Conservation (phyloP, 2,329 filamentous ascomycete species). For the Stachybotrys chartarum region DNA sequence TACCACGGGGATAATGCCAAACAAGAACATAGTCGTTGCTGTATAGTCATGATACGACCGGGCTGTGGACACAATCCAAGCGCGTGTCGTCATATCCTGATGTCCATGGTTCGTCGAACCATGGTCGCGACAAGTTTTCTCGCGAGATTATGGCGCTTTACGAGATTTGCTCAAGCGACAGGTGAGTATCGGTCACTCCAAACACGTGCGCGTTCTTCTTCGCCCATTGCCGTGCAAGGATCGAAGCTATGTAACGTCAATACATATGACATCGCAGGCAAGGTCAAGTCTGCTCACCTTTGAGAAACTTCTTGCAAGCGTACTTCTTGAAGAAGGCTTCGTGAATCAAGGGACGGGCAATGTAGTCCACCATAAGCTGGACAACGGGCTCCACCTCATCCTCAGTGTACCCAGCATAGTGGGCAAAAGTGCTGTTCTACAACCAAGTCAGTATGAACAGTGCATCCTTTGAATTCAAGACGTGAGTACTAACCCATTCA, state of each 20-base stretch:
- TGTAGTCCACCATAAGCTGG: conserved; percentile 92
- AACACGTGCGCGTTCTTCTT: conserved; percentile 65
- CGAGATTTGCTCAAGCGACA: conserved; percentile 42
- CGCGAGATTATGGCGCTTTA: conserved; percentile 8
- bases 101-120: neutral
- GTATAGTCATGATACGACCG: neutral
- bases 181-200: conserved; percentile 42
- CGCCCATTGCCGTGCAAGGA: conserved; percentile 86
- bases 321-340: conserved; percentile 99
- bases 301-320: conserved; percentile 97
- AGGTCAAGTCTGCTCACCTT: conserved; percentile 57
- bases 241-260: conserved; percentile 57
- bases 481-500: conserved; percentile 62
- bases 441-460: conserved; percentile 19
- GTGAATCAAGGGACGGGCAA: conserved; percentile 81
- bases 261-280: neutral
- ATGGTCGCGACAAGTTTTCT: neutral
- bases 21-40: neutral
- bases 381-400: conserved; percentile 90
- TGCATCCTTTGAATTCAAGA: conserved; percentile 10
- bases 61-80: neutral
- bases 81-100: neutral
- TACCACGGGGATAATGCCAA: neutral
- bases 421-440: conserved; percentile 67
- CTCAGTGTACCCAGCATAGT: conserved; percentile 91